Base-by-base conservation (phyloP, 805 yeast genomes). In the Suhomyces tanzawaensis region DNA sequence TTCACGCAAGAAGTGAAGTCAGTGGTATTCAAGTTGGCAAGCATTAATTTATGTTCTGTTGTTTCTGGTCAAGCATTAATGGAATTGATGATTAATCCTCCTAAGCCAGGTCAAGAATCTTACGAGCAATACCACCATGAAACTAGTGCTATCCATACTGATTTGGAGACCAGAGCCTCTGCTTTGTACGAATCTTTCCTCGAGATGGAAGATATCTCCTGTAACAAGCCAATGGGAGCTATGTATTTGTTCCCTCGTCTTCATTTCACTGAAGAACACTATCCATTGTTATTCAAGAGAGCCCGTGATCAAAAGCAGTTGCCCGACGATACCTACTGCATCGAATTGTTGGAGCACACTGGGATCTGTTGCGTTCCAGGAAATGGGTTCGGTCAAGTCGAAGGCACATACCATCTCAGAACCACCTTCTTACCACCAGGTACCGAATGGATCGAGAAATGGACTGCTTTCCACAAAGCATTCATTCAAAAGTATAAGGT, bases 321-420 rank as follows among this genome's bases (percentile, higher is more conserved):
- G 30, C 83, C 95, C 15, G 99, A 93, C 60, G 96, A 85, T 59
- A 79, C 85, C 47, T 93, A 93, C 69, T 90, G 97, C 62, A 72
- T 83, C 57, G 82, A 83, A 49, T 70, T 93, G 42, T 73, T 93
- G 48, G 91, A 91, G 47, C 62, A 67, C 32, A 89, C 99, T 5
- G 99, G 99, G 51, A 88, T 93, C 44, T 93, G 99, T 65, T 87
- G 95, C 30, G 95, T 93, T 45, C 98, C 99, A 21, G 99, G 99
- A 28, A 80, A 88, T 23, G 99, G 99, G 0, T 93, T 93, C 53
- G 97, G 98, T 22, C 99, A 93, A 66, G 83, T 73, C 33, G 81
- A 81, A 33, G 95, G 88, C 15, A 89, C 97, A 3, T 84, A 74
- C 67, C 99, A 93, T 58, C 75, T 93, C 52, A 82, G 99, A 73